Base-by-base conservation (phyloP, 192 early-diverging fungal genomes). In the Linnemannia schmuckeri region DNA sequence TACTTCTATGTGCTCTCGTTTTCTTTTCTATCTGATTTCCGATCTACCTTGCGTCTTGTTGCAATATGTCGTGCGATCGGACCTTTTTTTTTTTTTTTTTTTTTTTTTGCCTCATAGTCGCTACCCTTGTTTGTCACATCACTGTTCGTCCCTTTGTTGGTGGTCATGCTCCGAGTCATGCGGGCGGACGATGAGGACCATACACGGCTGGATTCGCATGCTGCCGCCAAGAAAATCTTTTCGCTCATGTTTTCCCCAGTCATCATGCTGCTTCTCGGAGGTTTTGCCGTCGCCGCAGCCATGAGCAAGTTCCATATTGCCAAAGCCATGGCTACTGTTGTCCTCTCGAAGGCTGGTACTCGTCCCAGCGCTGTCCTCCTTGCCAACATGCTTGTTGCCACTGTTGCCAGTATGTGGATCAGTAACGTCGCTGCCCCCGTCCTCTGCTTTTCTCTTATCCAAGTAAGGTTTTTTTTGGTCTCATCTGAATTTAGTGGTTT, bases 401-500 rank as follows among this genome's bases (percentile, higher is more conserved):
- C 97, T 3, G 93, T 99, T 91, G 96, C 97, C 17, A 97, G 96
- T 89, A 99, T 99, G 98, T 98, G 97, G 98, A 99, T 99, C 78
- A 94, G 93, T 66, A 99, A 99, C 79, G 98, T 99, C 8, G 98
- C 98, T 4, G 98, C 98, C 15, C 98, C 98, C 15, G 98, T 98
- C 24, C 90, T 99, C 22, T 99, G 98, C 90, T 98, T 99, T 80
- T 97, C 96, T 54, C 89, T 99, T 79, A 95, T 98, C 78, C 94
- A 95, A 81, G 94, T 94, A 81, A 37, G 55, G 55, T 61, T 61
- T 61, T 24, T 33, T 33, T 66, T 0, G 0, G 72, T 74, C 44
- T 27, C 44, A 20, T 46, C 90, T 41, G 68, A 35, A 38, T 27
- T 17, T 12, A 18, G 2, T 37, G 24, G 38, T 27, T 10, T 27